Evolutionary conservation across 768 basidiomycete genomes (phyloP), one percentile per base, ranked within the genome.

Genomic region (Auricularia auricula-judae): DNA sequence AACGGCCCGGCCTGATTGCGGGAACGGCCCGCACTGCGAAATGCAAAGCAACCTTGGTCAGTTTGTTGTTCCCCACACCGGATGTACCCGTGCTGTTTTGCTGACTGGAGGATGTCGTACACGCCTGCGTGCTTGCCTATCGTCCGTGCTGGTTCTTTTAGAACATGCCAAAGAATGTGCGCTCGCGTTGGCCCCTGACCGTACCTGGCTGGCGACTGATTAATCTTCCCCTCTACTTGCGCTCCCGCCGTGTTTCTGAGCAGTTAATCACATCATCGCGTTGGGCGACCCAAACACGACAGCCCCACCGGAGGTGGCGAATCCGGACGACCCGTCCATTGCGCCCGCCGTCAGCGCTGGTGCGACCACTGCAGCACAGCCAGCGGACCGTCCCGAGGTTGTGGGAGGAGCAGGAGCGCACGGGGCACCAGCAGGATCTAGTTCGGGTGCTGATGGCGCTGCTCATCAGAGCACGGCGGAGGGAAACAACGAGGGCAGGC

Each of bases 131-230:
- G 44, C 21, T 64, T 21, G 61, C 56, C 64, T 42, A 8, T 62
- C 29, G 21, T 18, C 47, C 47, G 5, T 18, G 18, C 21, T 18
- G 11, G 18, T 51, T 62, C 63, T 47, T 63, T 35, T 56, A 89
- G 89, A 76, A 3, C 90, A 92, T 71, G 87, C 88, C 8, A 84
- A 77, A 74, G 88, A 91, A 75, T 91, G 90, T 91, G 70, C 74
- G 86, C 75, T 42, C 36, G 42, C 33, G n/a, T 16, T 16, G 21
- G 47, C 21, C 39, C 39, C 18, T 51, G 47, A 51, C 47, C 21
- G 47, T 18, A 21, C 47, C 65, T 56, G 34, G 21, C 66, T 64
- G 65, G 29, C 14, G 63, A 33, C 36, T 42, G 51, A 23, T 12
- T 8, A 56, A 61, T 53, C 69, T n/a, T 36, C 34, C 23, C 54